Evolutionary conservation across 148 eudicot genomes (phyloP).

Genomic region (Rhododendron williamsianum): DNA sequence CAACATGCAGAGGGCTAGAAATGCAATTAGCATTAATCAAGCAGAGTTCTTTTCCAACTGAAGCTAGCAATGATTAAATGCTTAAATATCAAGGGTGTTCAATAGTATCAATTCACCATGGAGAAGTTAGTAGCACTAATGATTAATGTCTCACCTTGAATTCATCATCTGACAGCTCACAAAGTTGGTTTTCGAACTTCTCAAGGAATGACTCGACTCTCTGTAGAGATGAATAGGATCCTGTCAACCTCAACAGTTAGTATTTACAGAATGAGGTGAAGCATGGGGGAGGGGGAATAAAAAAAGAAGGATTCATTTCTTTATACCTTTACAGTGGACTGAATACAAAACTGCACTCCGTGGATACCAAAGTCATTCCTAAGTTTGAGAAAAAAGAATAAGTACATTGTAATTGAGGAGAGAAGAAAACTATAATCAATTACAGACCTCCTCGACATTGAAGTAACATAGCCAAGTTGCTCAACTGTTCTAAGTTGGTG

Average conservation of each 20-base stretch:
- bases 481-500: slow-evolving; percentile 4
- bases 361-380: not conserved
- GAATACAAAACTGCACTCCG: not conserved
- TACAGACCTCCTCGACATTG: not conserved
- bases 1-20: not conserved
- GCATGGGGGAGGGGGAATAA: slow-evolving; percentile 39
- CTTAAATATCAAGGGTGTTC: not conserved
- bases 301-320: not conserved
- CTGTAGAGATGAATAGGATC: slow-evolving; percentile 71
- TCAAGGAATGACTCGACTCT: slow-evolving; percentile 84
- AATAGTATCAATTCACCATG: not conserved
- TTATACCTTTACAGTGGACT: not conserved
- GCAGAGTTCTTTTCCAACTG: not conserved
- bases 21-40: not conserved
- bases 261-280: not conserved
- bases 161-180: slow-evolving; percentile 69
- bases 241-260: slow-evolving; percentile 32
- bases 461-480: not conserved
- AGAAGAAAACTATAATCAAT: not conserved
- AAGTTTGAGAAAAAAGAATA: not conserved
- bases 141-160: slow-evolving; percentile 48
- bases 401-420: not conserved
- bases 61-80: not conserved
- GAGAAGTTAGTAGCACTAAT: not conserved
- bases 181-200: slow-evolving; percentile 62